These are phyloP conservation scores for Coccinonectria pachysandricola DNA, from an alignment of 2,329 filamentous ascomycete species.

Conservation along the genomic window DNA sequence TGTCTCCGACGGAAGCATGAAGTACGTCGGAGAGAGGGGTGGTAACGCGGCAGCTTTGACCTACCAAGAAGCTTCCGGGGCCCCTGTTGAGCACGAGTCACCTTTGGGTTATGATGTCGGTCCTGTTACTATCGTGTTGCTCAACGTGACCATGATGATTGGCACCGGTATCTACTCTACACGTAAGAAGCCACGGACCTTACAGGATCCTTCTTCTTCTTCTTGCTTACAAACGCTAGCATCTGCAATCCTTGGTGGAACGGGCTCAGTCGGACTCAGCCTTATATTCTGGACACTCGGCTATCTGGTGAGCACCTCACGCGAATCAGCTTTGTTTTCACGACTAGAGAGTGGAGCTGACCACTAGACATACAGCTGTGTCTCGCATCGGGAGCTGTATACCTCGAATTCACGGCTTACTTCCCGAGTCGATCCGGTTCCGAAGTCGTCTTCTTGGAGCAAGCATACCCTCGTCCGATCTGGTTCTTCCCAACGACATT, in stretches of 20 bases:
- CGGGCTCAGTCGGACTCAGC: conserved; percentile 52
- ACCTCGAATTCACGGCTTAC: conserved; percentile 53
- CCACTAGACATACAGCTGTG: conserved; percentile 1
- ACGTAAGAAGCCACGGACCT: conserved; percentile 38
- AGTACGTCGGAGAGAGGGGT: conserved; percentile 18
- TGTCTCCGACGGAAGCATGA: conserved; percentile 6
- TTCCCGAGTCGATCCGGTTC: conserved; percentile 57
- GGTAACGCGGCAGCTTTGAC: conserved; percentile 38
- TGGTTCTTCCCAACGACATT: conserved; percentile 55
- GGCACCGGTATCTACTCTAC: conserved; percentile 54
- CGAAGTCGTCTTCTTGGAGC: conserved; percentile 58
- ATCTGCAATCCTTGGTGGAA: conserved; percentile 43
- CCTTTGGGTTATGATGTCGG: conserved; percentile 49
- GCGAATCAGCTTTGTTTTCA: no score
- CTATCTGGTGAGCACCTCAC: conserved; percentile 37
- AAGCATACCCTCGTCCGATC: conserved; percentile 52
- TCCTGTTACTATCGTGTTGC: conserved; percentile 42
- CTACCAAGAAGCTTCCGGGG: conserved; percentile 51
- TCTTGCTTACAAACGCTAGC: conserved; percentile 26
- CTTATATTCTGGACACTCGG: conserved; percentile 58
- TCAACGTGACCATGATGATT: conserved; percentile 53
- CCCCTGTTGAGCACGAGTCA: conserved; percentile 46
- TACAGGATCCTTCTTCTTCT: not conserved
- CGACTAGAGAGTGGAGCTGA: not conserved
- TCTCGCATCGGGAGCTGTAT: conserved; percentile 42